These are phyloP conservation scores for Pseudozyma hubeiensis DNA, from an alignment of 1,284 basidiomycete genomes.

Conservation along the genomic window DNA sequence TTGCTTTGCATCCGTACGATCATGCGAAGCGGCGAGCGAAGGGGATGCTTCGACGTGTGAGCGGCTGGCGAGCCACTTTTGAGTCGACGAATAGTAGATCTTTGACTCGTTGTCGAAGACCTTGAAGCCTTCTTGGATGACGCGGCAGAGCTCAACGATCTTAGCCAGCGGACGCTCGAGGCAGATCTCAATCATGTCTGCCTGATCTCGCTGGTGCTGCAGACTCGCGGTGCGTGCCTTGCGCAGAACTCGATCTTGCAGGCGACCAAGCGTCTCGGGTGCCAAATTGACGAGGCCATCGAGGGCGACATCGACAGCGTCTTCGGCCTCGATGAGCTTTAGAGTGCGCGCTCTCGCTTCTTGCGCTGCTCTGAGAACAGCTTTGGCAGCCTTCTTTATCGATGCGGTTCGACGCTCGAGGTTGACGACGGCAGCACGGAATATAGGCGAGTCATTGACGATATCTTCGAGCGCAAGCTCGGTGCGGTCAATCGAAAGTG, in stretches of 20 bases:
- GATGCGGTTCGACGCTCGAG: constrained; percentile 50
- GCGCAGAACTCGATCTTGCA: constrained; percentile 22
- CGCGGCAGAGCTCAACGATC: constrained; percentile 48
- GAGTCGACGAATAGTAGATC: constrained; percentile 58
- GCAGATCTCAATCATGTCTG: constrained; percentile 24
- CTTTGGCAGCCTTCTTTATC: constrained; percentile 48
- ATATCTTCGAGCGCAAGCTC: constrained; percentile 50
- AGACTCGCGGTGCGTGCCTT: constrained; percentile 20
- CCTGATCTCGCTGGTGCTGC: constrained; percentile 28
- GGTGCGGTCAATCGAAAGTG: constrained; percentile 42
- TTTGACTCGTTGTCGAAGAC: constrained; percentile 56
- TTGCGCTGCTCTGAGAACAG: constrained; percentile 32
- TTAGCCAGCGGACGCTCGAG: constrained; percentile 47
- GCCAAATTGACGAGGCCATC: constrained; percentile 24
- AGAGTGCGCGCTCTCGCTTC: constrained; percentile 29
- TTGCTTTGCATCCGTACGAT: constrained; percentile 57
- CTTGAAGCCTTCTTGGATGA: constrained; percentile 44
- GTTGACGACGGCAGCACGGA: constrained; percentile 56
- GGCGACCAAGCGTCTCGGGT: constrained; percentile 38
- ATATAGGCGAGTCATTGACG: constrained; percentile 54
- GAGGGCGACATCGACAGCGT: constrained; percentile 39
- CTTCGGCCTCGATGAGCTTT: constrained; percentile 41
- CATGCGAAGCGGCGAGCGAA: constrained; percentile 12
- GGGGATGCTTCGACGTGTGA: neutral
- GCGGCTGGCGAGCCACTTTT: constrained; percentile 58